These are phyloP conservation scores for Balakata baccata DNA, from an alignment of 345 rosid genomes.

Conservation along the genomic window DNA sequence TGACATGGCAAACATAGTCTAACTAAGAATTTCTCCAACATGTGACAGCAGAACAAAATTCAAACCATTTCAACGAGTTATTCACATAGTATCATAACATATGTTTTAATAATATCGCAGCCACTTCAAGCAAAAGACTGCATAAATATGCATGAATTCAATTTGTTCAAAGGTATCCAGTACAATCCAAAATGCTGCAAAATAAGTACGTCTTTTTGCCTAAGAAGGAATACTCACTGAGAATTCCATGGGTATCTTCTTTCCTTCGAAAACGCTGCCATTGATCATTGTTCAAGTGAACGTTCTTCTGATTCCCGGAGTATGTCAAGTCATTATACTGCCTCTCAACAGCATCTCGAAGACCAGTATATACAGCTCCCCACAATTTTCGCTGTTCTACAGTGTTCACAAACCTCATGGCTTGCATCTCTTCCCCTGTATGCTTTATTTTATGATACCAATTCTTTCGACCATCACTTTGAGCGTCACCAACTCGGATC, in stretches of 20 bases:
- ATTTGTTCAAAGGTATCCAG: neutral
- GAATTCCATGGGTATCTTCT: constrained; percentile 30
- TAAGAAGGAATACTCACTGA: constrained; percentile 33
- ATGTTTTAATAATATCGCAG: neutral
- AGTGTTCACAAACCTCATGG: constrained; percentile 57
- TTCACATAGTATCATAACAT: neutral
- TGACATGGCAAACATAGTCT: no score
- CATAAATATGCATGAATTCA: no score
- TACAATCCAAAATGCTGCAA: neutral
- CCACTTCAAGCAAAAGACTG: neutral
- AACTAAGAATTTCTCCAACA: no score
- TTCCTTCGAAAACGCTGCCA: constrained; percentile 18
- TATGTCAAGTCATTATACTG: constrained; percentile 52
- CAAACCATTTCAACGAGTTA: neutral
- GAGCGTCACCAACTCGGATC: neutral
- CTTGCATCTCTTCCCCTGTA: constrained; percentile 64
- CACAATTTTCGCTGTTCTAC: constrained; percentile 60
- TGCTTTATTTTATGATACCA: constrained; percentile 31
- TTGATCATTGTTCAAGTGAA: constrained; percentile 26
- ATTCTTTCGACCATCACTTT: constrained; percentile 10
- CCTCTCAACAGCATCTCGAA: constrained; percentile 42
- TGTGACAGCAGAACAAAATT: neutral
- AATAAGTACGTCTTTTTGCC: neutral
- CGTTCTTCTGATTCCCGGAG: constrained; percentile 43
- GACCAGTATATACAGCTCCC: constrained; percentile 50